Conservation (phyloP, 2,329 filamentous ascomycete genomes). For the Talaromyces pinophilus region DNA sequence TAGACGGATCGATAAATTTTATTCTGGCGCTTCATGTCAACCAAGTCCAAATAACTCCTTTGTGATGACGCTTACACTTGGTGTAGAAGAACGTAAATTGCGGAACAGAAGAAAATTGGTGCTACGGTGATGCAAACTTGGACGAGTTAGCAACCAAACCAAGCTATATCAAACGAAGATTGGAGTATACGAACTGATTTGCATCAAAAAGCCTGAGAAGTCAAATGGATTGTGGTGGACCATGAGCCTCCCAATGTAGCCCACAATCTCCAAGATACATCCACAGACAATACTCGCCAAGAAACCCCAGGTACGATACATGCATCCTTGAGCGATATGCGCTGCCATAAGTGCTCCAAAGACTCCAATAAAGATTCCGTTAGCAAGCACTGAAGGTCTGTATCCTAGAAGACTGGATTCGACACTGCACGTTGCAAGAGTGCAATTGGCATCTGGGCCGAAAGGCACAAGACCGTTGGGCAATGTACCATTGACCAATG, state of each 20-base stretch:
- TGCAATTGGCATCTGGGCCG: slow-evolving; percentile 20
- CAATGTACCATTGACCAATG: too few species aligned
- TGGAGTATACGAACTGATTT: slow-evolving; percentile 41
- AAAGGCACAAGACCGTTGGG: slow-evolving; percentile 9
- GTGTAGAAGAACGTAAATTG: slow-evolving; percentile 64
- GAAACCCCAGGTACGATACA: slow-evolving; percentile 46
- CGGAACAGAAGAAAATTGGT: slow-evolving; percentile 54
- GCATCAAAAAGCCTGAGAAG: slow-evolving; percentile 64
- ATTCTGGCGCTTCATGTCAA: too few species aligned
- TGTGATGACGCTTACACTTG: slow-evolving; percentile 26
- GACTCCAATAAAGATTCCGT: slow-evolving; percentile 47
- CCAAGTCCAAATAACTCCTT: too few species aligned
- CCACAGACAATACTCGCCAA: slow-evolving; percentile 58
- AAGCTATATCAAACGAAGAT: too few species aligned
- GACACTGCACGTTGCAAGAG: slow-evolving; percentile 16
- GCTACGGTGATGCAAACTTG: slow-evolving; percentile 35
- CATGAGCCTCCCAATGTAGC: slow-evolving; percentile 63
- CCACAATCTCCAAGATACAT: slow-evolving; percentile 60
- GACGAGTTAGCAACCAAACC: too few species aligned
- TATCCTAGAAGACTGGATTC: slow-evolving; percentile 26
- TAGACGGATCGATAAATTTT: too few species aligned
- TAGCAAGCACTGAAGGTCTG: slow-evolving; percentile 37
- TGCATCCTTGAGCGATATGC: slow-evolving; percentile 41
- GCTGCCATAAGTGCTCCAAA: slow-evolving; percentile 47
- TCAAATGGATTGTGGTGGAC: slow-evolving; percentile 61